Base-by-base conservation (phyloP, 192 early-diverging fungal genomes). In the Geranomyces michiganensis region DNA sequence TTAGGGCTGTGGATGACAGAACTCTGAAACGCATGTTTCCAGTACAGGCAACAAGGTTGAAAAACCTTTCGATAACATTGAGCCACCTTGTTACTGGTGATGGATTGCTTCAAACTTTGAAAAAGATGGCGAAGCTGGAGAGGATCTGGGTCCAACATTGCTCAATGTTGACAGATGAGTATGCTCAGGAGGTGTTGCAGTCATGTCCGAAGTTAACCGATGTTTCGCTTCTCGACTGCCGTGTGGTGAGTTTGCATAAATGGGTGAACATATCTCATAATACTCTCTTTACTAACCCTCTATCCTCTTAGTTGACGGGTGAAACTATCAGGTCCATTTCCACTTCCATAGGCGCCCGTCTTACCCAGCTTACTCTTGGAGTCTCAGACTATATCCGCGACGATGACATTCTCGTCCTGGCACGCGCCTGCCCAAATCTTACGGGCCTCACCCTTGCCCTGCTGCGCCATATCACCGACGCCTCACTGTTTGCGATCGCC, bases 381-480 rank as follows among this genome's bases (percentile, higher is more conserved):
- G 66, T 79, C n/a, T 70, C 49, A n/a, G 64, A 67, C 30, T 61
- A 70, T n/a, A 78, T 78, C 21, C 49, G 64, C 7, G 81, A 82
- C 55, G 21, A 41, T 17, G 67, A 45, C 45, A 76, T 82, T 19
- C 61, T 67, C 17, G 47, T 68, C 15, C 80, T 82, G 65, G 56
- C 74, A 14, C 41, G 62, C 13, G 19, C 62, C 8, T 73, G 78
- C 46, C 56, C 65, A 15, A 46, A 55, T 10, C 33, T 82, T 0
- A 30, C 56, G 32, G 60, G 62, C 1, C 66, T 82, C 8, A 69
- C 62, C 41, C 56, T 82, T 2, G 55, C 78, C 48, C 70, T 72
- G 26, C 65, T 75, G 10, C 75, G 79, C 44, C 45, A 67, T n/a
- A 78, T 82, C 15, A 78, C 81, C 9, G 76, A 82, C 53, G 53